Evolutionary conservation across 225 moss, liverwort and hornwort genomes (phyloP).

Genomic region (Climacium dendroides): DNA sequence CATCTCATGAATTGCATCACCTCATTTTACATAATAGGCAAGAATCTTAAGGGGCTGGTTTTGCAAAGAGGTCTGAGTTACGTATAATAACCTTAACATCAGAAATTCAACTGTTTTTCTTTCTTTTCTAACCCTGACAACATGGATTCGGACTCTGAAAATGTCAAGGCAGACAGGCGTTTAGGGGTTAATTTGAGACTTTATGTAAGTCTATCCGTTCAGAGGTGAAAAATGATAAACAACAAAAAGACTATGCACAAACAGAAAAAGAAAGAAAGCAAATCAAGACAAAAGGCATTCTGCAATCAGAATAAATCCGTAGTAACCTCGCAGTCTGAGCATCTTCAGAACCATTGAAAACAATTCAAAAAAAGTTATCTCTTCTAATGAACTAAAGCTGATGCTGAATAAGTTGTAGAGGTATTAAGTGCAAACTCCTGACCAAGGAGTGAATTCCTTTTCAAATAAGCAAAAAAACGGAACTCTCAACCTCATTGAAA

Average conservation of each 20-base stretch:
- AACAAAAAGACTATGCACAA: too few species aligned
- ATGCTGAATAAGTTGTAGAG: neutral
- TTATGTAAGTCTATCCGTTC: neutral
- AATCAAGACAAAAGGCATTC: neutral
- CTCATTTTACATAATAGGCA: neutral
- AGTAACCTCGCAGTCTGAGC: neutral
- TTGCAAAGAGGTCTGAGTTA: neutral
- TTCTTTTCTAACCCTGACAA: neutral
- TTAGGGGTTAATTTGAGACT: neutral
- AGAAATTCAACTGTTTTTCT: neutral
- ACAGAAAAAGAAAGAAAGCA: neutral
- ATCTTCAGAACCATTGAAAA: neutral
- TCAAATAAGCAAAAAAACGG: neutral
- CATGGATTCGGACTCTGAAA: neutral
- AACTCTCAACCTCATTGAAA: neutral
- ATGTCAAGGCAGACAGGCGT: neutral
- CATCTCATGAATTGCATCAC: neutral
- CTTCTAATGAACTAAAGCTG: neutral
- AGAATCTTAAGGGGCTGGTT: neutral
- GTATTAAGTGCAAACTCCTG: neutral
- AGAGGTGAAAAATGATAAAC: neutral
- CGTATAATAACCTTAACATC: too few species aligned
- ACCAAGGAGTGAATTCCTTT: neutral
- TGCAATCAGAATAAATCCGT: neutral
- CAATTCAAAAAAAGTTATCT: neutral